These are phyloP conservation scores for Leucocoprinus sp. DNA, from an alignment of 768 basidiomycete genomes.

Conservation along the genomic window DNA sequence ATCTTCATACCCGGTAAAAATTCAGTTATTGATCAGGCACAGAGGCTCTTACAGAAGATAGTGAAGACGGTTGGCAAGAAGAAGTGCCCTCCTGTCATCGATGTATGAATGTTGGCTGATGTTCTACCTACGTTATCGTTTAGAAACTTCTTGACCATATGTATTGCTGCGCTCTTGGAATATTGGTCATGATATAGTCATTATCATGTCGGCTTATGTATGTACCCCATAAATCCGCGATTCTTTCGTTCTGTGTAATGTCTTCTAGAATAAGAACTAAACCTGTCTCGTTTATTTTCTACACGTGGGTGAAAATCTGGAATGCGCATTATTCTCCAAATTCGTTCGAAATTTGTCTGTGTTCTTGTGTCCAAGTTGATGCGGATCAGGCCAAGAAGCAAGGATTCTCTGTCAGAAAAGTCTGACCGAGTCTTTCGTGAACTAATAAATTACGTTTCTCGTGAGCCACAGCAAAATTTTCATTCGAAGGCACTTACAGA, in stretches of 20 bases:
- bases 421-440: too few relatives aligned
- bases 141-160: neutral
- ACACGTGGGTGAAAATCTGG: too few relatives aligned
- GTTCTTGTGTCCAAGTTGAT: neutral
- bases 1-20: neutral
- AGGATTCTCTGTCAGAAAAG: neutral
- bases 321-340: too few relatives aligned
- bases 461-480: too few relatives aligned
- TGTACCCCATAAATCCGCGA: neutral
- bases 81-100: neutral
- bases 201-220: too few relatives aligned
- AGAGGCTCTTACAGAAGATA: neutral
- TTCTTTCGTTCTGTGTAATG: too few relatives aligned
- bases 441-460: too few relatives aligned
- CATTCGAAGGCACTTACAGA: too few relatives aligned
- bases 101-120: neutral
- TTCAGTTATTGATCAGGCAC: conserved; percentile 3
- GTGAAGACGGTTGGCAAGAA: neutral
- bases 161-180: neutral
- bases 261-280: too few relatives aligned
- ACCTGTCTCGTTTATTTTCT: too few relatives aligned
- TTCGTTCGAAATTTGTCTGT: too few relatives aligned
- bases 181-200: neutral
- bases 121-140: neutral
- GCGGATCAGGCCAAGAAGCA: neutral